These are phyloP conservation scores for Trichophyton verrucosum DNA, from an alignment of 2,329 filamentous ascomycete genomes.

Conservation along the genomic window DNA sequence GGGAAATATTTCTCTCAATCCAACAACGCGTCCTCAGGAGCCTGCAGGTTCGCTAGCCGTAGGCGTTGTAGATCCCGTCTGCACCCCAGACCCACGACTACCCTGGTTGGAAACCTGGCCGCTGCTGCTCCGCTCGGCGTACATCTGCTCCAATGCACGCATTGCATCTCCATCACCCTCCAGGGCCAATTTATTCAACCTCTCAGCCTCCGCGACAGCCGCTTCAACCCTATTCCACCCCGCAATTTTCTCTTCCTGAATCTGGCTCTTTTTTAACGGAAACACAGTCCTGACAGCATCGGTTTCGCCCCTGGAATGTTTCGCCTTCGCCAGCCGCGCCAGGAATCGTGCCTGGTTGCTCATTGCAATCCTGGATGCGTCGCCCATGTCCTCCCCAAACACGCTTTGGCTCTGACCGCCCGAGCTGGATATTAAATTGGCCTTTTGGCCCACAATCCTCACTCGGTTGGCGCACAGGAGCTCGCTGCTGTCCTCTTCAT, in stretches of 20 bases:
- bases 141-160: constrained; percentile 26
- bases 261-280: constrained; percentile 21
- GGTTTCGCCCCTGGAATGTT: constrained; percentile 50
- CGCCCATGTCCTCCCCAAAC: neutral
- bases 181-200: constrained; percentile 25
- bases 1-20: neutral
- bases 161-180: constrained; percentile 28
- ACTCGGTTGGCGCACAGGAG: constrained; percentile 59
- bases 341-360: constrained; percentile 46
- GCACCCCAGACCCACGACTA: constrained; percentile 1
- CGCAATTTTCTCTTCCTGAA: constrained; percentile 22
- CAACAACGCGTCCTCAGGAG: neutral
- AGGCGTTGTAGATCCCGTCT: neutral
- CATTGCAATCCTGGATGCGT: constrained; percentile 18
- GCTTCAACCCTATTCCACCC: constrained; percentile 30
- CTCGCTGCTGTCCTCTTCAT: constrained; percentile 48
- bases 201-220: constrained; percentile 25
- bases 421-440: constrained; percentile 42
- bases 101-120: neutral
- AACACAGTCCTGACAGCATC: constrained; percentile 53
- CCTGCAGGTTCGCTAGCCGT: neutral
- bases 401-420: constrained; percentile 2
- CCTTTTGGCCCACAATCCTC: constrained; percentile 56
- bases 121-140: constrained; percentile 17
- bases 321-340: constrained; percentile 52